phyloP scores from a whole-genome alignment of 75 land plant genomes.

The Pinus tabuliformis region DNA sequence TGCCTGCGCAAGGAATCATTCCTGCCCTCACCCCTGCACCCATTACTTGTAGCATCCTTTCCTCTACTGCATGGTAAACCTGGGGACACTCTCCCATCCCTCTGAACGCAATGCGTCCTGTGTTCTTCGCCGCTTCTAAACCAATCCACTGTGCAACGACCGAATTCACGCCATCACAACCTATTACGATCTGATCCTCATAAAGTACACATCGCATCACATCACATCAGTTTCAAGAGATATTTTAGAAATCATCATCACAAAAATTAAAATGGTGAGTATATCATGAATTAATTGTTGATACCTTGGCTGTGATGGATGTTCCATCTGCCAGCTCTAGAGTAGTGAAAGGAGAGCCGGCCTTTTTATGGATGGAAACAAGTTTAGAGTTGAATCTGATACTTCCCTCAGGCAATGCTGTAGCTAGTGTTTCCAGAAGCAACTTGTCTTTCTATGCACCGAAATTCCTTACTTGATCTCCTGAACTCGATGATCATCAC shows the following conservation, averaged over 20 bases:
- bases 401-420: conserved; percentile 24
- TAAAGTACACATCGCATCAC: too few relatives aligned
- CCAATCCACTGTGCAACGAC: conserved; percentile 67
- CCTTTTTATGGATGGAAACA: conserved; percentile 10
- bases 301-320: conserved; percentile 25
- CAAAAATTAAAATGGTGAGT: too few relatives aligned
- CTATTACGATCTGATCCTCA: conserved; percentile 49
- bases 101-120: conserved; percentile 46
- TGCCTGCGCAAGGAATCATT: conserved; percentile 41
- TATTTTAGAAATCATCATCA: too few relatives aligned
- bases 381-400: conserved; percentile 29
- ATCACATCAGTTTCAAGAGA: too few relatives aligned
- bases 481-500: too few relatives aligned
- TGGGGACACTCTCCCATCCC: conserved; percentile 30
- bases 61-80: conserved; percentile 27
- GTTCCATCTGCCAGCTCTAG: conserved; percentile 32
- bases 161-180: conserved; percentile 75
- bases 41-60: conserved; percentile 21
- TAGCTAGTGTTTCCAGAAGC: conserved; percentile 27
- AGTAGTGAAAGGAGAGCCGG: not conserved
- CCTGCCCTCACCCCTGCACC: conserved; percentile 58
- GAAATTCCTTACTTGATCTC: conserved; percentile 8
- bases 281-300: too few relatives aligned
- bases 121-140: conserved; percentile 24
- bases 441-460: conserved; percentile 25